Base-by-base conservation (phyloP, 2,329 filamentous ascomycete species). In the Aspergillus fructus region DNA sequence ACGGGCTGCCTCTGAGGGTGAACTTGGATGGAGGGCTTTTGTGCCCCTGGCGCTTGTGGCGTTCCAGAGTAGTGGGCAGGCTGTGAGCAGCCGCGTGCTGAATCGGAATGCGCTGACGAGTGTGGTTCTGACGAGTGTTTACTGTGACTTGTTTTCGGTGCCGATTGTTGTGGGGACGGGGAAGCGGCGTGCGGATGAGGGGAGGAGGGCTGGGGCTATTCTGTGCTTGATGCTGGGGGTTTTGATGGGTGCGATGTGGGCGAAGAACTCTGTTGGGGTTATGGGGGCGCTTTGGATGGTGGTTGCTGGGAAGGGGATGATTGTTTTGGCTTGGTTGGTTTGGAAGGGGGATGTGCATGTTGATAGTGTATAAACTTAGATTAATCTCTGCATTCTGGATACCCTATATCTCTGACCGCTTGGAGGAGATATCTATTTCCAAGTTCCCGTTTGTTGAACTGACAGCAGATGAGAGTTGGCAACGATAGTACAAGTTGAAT, bases 51-150 rank as follows among this genome's bases (percentile, higher is more conserved):
- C 83, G 1, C 76, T 91, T 7, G 80, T 92, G 5, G 88, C 89
- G 2, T 90, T 93, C 66, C 90, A 93, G 76, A 87, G 85, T 62
- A 88, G 87, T 54, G 90, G 89, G 0, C 90, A 93, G 70, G 89
- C 89, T 1, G 86, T 92, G n/a, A 84, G 85, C 0, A 90, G 87
- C 65, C 78, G 89, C 3, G 85, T 88, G 2, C 76, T 93, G 19
- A 92, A 89, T 0, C 91, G 88, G 60, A 89, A 92, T 15, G 90
- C 93, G 3, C 74, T 94, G 58, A 93, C 90, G 1, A 91, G 88
- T 69, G 86, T 90, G 60, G 27, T 30, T 4, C 11, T 30, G 27
- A 30, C 27, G 3, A 30, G 27, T 30, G 9, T 30, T 30, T 93
- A 93, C 76, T 92, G 89, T 68, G 90, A 93, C 70, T 68, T 93